Base-by-base conservation (phyloP, 2,329 filamentous ascomycete species). In the Fusarium subtropicale region DNA sequence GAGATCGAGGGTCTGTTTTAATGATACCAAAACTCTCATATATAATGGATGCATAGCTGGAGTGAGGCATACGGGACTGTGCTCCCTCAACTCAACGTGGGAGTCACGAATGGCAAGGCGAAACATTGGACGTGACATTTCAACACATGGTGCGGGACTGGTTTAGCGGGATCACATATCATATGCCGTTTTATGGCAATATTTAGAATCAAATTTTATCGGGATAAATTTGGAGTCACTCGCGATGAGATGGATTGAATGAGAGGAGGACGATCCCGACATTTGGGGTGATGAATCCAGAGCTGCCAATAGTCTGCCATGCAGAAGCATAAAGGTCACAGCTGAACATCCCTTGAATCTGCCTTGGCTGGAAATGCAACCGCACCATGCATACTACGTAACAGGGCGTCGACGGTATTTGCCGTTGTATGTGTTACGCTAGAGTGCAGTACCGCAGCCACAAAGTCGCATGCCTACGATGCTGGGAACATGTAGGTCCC, bases 1-100 rank as follows among this genome's bases (percentile, higher is more conserved):
- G 92, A 95, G 82, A 93, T 95, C 70, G 89, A 93, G 61, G 92
- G 96, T 7, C 87, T 99, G 59, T 99, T 98, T 81, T 99, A 93
- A 71, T 56, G 39, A 20, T 20, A 34, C 24, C 31, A 60, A 39
- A 22, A 31, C 28, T n/a, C 38, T 53, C 42, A 39, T 41, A 33
- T 36, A 38, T 47, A 60, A 56, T 53, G 26, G 39, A 61, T 54
- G 54, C 55, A 16, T 59, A 26, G 36, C 45, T 46, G 39, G 22
- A 46, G 48, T 24, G 45, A 64, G 48, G 46, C 31, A 54, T 42
- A 54, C 55, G 56, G 50, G 24, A 56, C 42, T 68, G 48, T 71
- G 55, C 65, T 63, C 61, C 64, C 58, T 75, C 66, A 74, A 73
- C 73, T 75, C 73, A 75, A 75, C 73, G 71, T 75, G 67, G 72